These are phyloP conservation scores for Cordyceps javanica DNA, from an alignment of 2,329 filamentous ascomycete species.

Conservation along the genomic window DNA sequence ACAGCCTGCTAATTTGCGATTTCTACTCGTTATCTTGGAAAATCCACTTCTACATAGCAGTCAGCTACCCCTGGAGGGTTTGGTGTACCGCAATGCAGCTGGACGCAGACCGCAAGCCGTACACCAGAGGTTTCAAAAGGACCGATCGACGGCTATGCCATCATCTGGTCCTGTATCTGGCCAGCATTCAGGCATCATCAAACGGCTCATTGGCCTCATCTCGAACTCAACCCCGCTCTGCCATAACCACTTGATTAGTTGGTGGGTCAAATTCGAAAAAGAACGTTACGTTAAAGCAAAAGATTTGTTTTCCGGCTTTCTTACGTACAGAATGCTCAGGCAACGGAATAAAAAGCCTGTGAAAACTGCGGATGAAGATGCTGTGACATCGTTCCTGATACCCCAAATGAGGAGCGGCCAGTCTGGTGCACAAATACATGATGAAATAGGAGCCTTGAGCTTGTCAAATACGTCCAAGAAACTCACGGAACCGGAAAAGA, in stretches of 20 bases:
- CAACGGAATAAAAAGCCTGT: constrained; percentile 62
- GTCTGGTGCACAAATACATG: constrained; percentile 66
- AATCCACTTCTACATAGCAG: constrained; percentile 66
- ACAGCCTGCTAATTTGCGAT: constrained; percentile 65
- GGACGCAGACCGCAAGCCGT: constrained; percentile 17
- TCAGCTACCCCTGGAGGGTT: constrained; percentile 34
- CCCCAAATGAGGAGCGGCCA: constrained; percentile 65
- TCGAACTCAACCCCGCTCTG: constrained; percentile 70
- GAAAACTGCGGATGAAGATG: constrained; percentile 49
- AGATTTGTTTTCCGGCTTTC: constrained; percentile 69
- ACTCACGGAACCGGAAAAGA: constrained; percentile 47
- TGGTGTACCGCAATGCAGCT: constrained; percentile 27
- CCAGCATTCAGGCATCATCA: constrained; percentile 77
- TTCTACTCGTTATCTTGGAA: constrained; percentile 69
- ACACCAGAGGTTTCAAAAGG: constrained; percentile 15
- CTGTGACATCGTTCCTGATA: constrained; percentile 62
- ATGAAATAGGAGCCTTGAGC: constrained; percentile 57
- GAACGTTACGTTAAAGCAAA: constrained; percentile 65
- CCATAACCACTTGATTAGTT: constrained; percentile 69
- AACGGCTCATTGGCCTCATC: constrained; percentile 73
- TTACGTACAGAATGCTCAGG: constrained; percentile 72
- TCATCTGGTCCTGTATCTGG: constrained; percentile 45
- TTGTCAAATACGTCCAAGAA: constrained; percentile 48
- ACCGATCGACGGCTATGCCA: constrained; percentile 18
- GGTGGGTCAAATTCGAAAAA: constrained; percentile 68